A percentile compares a stretch with the other conserved stretches of the same genome.
Evolutionary conservation across 345 rosid species (phyloP).

Genomic region (Hibiscus mutabilis): DNA sequence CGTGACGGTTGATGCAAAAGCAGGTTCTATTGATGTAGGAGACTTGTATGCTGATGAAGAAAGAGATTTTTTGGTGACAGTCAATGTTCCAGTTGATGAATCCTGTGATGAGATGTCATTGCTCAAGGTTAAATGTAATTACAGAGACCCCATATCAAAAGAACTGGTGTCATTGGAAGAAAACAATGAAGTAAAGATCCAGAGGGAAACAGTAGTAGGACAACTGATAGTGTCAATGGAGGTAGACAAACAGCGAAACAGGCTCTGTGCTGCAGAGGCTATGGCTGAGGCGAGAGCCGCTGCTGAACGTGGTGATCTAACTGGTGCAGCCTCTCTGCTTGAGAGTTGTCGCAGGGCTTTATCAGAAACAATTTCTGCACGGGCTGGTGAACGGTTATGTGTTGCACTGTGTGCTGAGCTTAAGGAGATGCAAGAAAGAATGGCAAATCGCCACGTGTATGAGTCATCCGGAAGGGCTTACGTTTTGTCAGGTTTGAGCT

Average conservation of each 20-base stretch:
- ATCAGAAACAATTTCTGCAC: slow-evolving; percentile 53
- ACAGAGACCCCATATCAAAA: slow-evolving; percentile 63
- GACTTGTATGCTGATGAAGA: slow-evolving; percentile 97
- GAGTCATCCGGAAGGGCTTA: slow-evolving; percentile 84
- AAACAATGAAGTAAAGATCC: slow-evolving; percentile 46
- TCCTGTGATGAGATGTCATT: slow-evolving; percentile 43
- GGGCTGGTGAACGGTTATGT: slow-evolving; percentile 58
- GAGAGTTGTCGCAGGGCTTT: slow-evolving; percentile 53
- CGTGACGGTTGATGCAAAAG: slow-evolving; percentile 31
- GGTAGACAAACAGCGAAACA: slow-evolving; percentile 83
- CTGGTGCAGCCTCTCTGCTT: slow-evolving; percentile 60
- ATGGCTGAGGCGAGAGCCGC: slow-evolving; percentile 76
- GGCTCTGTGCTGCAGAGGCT: slow-evolving; percentile 85
- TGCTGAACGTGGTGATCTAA: slow-evolving; percentile 69
- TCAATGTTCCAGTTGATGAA: slow-evolving; percentile 58
- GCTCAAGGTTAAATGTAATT: slow-evolving; percentile 58
- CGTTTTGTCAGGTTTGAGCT: slow-evolving; percentile 86
- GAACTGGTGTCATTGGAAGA: slow-evolving; percentile 36
- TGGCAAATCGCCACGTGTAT: slow-evolving; percentile 74
- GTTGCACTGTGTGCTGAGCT: slow-evolving; percentile 71
- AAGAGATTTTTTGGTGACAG: slow-evolving; percentile 74
- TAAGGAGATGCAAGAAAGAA: slow-evolving; percentile 88
- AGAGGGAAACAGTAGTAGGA: slow-evolving; percentile 37
- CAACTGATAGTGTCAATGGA: slow-evolving; percentile 56
- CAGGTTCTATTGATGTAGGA: slow-evolving; percentile 63